Percentiles rank a stretch among this genome's conserved stretches.
These are phyloP conservation scores for Pseudogymnoascus verrucosus DNA, from an alignment of 2,329 filamentous ascomycete species.

Conservation along the genomic window DNA sequence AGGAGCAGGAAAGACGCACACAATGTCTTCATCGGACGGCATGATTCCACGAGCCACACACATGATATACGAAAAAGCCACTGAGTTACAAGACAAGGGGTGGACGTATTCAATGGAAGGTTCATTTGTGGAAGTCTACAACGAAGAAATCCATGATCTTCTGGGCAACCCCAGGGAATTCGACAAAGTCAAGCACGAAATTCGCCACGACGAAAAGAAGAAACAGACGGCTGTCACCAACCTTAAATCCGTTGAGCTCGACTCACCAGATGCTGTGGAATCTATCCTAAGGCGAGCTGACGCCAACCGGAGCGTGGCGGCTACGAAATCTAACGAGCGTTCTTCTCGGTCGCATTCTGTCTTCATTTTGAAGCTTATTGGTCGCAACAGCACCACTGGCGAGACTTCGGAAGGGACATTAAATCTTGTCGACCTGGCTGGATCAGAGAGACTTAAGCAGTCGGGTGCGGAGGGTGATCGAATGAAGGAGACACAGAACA, in stretches of 20 bases:
- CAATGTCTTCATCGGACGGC: constrained; percentile 84
- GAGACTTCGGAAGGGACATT: constrained; percentile 87
- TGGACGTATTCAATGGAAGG: constrained; percentile 95
- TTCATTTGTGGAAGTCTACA: constrained; percentile 95
- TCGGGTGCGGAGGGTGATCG: constrained; percentile 79
- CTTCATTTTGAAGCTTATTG: constrained; percentile 76
- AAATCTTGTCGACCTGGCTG: constrained; percentile 91
- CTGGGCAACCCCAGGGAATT: constrained; percentile 64
- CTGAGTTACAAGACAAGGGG: constrained; percentile 75
- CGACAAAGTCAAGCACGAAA: constrained; percentile 77
- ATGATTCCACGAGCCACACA: constrained; percentile 92
- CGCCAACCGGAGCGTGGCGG: constrained; percentile 82
- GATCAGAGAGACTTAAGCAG: constrained; percentile 83
- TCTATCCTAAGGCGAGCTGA: constrained; percentile 71
- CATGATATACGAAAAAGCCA: constrained; percentile 88
- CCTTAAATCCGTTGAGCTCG: constrained; percentile 66
- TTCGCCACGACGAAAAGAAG: constrained; percentile 74
- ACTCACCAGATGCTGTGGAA: constrained; percentile 74
- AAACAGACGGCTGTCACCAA: constrained; percentile 79
- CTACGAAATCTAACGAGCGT: constrained; percentile 94
- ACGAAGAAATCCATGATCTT: constrained; percentile 90
- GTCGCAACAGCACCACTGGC: constrained; percentile 62
- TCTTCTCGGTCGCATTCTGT: constrained; percentile 93
- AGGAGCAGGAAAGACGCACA: constrained; percentile 91
- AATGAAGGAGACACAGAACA: constrained; percentile 90